Percentiles rank a stretch among this genome's conserved stretches.
Conservation (phyloP, 805 yeast genomes). For the Saturnispora gosingensis region DNA sequence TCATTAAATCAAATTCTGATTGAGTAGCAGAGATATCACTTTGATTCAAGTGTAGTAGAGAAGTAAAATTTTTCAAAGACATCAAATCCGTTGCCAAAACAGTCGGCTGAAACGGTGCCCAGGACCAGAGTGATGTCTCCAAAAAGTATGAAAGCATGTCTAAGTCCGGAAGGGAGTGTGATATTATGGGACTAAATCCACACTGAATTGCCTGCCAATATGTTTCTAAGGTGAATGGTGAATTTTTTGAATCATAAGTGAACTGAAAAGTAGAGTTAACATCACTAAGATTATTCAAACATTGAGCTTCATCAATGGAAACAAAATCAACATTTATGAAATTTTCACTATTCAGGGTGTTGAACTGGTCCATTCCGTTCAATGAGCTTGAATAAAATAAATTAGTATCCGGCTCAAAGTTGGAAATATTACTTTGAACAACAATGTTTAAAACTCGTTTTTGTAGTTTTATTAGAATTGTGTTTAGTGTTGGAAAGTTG, state of each 20-base stretch:
- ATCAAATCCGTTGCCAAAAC: slow-evolving; percentile 7
- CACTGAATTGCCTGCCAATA: slow-evolving; percentile 35
- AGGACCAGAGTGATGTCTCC: slow-evolving; percentile 54
- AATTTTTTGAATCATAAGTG: slow-evolving; percentile 29
- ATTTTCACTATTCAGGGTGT: background rate
- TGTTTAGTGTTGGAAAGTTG: slow-evolving; percentile 6
- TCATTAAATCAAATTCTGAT: background rate
- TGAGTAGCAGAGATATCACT: background rate
- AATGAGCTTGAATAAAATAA: slow-evolving; percentile 6
- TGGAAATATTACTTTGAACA: slow-evolving; percentile 16
- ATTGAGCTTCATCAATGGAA: background rate
- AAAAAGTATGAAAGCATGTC: slow-evolving; percentile 26
- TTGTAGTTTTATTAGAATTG: slow-evolving; percentile 28
- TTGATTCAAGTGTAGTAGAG: background rate
- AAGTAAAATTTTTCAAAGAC: background rate
- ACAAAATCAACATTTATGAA: slow-evolving; percentile 1
- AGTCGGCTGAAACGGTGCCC: slow-evolving; percentile 54
- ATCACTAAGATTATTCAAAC: background rate
- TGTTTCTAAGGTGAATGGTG: slow-evolving; percentile 31
- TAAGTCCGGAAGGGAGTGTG: slow-evolving; percentile 24
- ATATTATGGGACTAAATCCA: slow-evolving; percentile 64
- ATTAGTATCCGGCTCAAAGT: slow-evolving; percentile 10
- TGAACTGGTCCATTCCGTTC: background rate
- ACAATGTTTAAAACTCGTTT: slow-evolving; percentile 32
- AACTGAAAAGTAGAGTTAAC: slow-evolving; percentile 12